A percentile compares a stretch with the other conserved stretches of the same genome.
Conservation (phyloP, 2,329 filamentous ascomycete genomes). For the Pseudogymnoascus sp. region DNA sequence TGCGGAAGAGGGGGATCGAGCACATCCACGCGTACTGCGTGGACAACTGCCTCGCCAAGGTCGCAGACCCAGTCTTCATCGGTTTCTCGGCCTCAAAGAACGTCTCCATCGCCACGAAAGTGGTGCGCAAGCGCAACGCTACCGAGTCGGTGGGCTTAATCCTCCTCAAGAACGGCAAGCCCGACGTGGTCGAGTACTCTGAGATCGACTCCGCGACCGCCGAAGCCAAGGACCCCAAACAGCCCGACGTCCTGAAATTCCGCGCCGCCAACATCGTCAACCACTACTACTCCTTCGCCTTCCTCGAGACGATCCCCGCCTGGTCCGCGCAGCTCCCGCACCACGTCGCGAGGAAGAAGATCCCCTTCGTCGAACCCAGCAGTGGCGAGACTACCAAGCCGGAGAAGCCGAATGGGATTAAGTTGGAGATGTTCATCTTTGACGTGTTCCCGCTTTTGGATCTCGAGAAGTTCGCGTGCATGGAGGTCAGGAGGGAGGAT, state of each 20-base stretch:
- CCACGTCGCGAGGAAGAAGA: constrained; percentile 98
- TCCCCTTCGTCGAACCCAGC: constrained; percentile 70
- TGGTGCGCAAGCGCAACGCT: constrained; percentile 95
- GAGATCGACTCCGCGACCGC: constrained; percentile 88
- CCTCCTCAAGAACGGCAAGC: constrained; percentile 87
- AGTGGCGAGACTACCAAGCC: constrained; percentile 79
- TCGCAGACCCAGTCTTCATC: constrained; percentile 93
- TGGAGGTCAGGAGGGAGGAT: constrained; percentile 93
- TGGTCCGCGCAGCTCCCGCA: constrained; percentile 82
- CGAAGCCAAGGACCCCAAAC: constrained; percentile 75
- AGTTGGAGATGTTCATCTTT: constrained; percentile 98
- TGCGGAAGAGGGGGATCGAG: constrained; percentile 80
- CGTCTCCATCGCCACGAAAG: constrained; percentile 96
- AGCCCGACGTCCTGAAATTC: constrained; percentile 81
- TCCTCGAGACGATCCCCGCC: constrained; percentile 80
- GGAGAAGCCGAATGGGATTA: constrained; percentile 93
- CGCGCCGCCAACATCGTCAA: constrained; percentile 98
- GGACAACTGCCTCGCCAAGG: constrained; percentile 97
- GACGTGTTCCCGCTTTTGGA: constrained; percentile 89
- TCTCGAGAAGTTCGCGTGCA: constrained; percentile 83
- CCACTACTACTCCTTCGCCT: constrained; percentile 96
- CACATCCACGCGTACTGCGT: constrained; percentile 98
- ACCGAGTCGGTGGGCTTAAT: constrained; percentile 95
- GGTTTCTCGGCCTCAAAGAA: constrained; percentile 82
- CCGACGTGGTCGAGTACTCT: constrained; percentile 96